phyloP scores from a whole-genome alignment of 805 yeast genomes.

The Yarrowia keelungensis region DNA sequence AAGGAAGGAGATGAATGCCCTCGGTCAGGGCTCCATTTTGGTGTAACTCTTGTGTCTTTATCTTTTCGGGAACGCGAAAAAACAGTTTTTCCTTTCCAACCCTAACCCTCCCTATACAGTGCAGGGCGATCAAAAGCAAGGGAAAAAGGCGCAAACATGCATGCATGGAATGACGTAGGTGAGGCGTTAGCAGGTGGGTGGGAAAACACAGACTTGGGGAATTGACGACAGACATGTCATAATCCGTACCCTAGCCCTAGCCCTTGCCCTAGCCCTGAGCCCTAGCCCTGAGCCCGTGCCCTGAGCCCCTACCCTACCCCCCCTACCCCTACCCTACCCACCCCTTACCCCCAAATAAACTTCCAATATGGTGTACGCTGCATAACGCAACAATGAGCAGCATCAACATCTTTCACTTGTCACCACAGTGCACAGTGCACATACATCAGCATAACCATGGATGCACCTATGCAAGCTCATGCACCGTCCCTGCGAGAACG shows the following conservation, averaged over 20 bases:
- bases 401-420: background rate
- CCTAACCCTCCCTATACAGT: constrained; percentile 5
- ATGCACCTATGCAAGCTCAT: background rate
- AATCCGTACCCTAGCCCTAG: too few species aligned
- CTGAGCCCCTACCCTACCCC: too few species aligned
- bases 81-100: too few species aligned
- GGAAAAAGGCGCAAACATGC: constrained; percentile 34
- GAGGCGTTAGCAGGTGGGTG: constrained; percentile 3
- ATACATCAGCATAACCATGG: background rate
- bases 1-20: too few species aligned
- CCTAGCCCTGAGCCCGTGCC: too few species aligned
- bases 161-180: constrained; percentile 33
- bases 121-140: constrained; percentile 28
- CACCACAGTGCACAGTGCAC: background rate
- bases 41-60: too few species aligned
- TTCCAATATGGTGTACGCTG: constrained; percentile 35
- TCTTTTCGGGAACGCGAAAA: too few species aligned
- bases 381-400: constrained; percentile 25
- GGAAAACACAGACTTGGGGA: too few species aligned
- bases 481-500: too few species aligned
- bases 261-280: too few species aligned
- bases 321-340: background rate
- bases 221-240: too few species aligned
- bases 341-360: background rate
- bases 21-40: too few species aligned